Percentiles rank a stretch among this genome's conserved stretches.
Evolutionary conservation across 2,329 filamentous ascomycete genomes (phyloP).

Genomic region (Aspergillus texensis): DNA sequence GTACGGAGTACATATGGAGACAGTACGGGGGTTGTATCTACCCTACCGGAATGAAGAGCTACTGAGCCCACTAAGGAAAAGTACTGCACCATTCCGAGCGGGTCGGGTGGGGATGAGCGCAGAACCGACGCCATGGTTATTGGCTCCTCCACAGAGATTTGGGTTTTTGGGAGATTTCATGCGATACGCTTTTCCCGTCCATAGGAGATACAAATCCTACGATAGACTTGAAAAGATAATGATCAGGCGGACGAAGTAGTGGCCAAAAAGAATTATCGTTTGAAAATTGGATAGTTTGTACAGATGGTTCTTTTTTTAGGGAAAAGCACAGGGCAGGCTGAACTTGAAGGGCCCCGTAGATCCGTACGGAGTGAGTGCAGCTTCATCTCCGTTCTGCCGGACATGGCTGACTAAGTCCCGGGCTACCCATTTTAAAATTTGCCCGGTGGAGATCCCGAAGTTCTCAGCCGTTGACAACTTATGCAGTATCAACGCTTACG

Average conservation of each 20-base stretch:
- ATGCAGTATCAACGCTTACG: slow-evolving; percentile 12
- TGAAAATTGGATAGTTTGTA: background rate
- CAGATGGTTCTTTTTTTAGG: background rate
- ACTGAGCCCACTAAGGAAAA: slow-evolving; percentile 1
- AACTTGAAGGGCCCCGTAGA: background rate
- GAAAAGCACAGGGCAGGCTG: background rate
- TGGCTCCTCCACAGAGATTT: slow-evolving; percentile 5
- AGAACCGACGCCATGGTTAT: slow-evolving; percentile 10
- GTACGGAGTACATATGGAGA: background rate
- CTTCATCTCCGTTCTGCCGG: slow-evolving; percentile 3
- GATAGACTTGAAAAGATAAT: background rate
- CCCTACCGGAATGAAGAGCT: background rate
- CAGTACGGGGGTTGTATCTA: background rate
- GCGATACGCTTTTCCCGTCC: background rate
- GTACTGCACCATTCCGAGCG: slow-evolving; percentile 4
- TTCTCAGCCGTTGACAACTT: slow-evolving; percentile 11
- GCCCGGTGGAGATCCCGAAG: slow-evolving; percentile 9
- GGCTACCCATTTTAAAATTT: background rate
- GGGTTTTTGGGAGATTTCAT: background rate
- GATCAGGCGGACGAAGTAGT: background rate
- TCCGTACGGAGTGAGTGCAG: background rate
- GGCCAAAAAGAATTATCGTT: background rate
- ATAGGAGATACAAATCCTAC: background rate
- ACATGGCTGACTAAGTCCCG: slow-evolving; percentile 3
- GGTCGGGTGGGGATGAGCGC: background rate